Conservation (phyloP, 1,284 basidiomycete species). For the Takashimella tepidaria region DNA sequence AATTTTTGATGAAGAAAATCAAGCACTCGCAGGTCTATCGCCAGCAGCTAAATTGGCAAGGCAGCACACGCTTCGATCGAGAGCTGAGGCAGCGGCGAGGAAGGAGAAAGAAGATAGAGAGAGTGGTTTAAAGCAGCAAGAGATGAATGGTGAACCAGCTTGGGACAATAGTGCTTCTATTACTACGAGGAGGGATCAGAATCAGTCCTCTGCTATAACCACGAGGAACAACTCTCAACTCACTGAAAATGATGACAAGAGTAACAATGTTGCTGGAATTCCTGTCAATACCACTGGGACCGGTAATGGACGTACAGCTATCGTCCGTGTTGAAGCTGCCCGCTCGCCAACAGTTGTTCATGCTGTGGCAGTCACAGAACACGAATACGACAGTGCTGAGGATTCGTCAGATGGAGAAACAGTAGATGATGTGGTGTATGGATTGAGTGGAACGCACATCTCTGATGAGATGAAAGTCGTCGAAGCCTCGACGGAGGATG, state of each 20-base stretch:
- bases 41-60: conserved; percentile 87
- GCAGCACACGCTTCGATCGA: conserved; percentile 67
- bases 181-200: background rate
- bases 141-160: conserved; percentile 43
- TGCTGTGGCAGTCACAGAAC: conserved; percentile 51
- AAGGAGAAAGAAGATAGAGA: conserved; percentile 24
- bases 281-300: no score
- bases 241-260: background rate
- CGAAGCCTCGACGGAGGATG: conserved; percentile 17
- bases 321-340: background rate
- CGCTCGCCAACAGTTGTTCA: conserved; percentile 29
- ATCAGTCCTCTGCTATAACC: background rate
- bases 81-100: conserved; percentile 67
- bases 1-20: conserved; percentile 48
- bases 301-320: background rate
- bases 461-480: conserved; percentile 10
- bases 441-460: conserved; percentile 43
- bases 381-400: conserved; percentile 58
- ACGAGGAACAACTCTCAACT: no score
- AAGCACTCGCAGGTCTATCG: conserved; percentile 69
- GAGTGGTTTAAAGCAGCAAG: background rate
- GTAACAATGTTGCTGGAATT: no score
- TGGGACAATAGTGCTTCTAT: conserved; percentile 61
- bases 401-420: conserved; percentile 50
- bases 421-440: conserved; percentile 67